Evolutionary conservation across 495 filamentous ascomycete species (phyloP), one percentile per base, ranked within the genome.

Genomic region (Hypoxylon fuscum): DNA sequence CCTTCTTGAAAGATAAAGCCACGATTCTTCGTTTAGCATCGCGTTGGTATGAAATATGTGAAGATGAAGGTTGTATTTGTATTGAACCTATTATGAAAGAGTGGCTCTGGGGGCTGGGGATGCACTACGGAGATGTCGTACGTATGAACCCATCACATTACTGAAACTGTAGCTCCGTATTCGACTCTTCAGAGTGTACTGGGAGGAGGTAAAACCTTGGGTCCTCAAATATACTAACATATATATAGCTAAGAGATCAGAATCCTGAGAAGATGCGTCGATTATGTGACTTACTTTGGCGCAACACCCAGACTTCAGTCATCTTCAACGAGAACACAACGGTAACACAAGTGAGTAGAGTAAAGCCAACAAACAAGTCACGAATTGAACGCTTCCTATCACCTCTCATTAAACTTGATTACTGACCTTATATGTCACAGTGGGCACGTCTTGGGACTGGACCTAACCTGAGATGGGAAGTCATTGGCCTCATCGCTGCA

Each of bases 1-100:
- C 53, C n/a, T 69, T 73, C 29, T 34, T 73, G 25, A 69, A 64
- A 31, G 66, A 73, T 27, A 57, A 61, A 8, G 48, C 37, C 22
- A 37, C 62, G 44, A 51, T 73, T 1, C 64, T 66, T 29, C 55
- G 58, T 22, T 62, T 71, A 6, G 58, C 69, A 18, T 55, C 67
- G 9, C 69, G 69, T 27, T 71, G 58, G 54, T 73, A 63, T 37
- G 65, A 71, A 22, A 60, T 71, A 38, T 61, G 55, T 42, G 71
- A 73, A 20, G 71, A 67, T 12, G 55, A 64, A 31, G 55, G 55
- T n/a, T 64, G 63, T 23, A 58, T 73, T 31, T 67, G 60, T 20
- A 64, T 68, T 37, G 68, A 72, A 41, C 68, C 68, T 21, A 67
- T 73, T 12, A 64, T 73, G 71, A 73, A 69, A 57, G 62, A 71